phyloP scores from a whole-genome alignment of 2,329 filamentous ascomycete species.

The Blumeria hordei region DNA sequence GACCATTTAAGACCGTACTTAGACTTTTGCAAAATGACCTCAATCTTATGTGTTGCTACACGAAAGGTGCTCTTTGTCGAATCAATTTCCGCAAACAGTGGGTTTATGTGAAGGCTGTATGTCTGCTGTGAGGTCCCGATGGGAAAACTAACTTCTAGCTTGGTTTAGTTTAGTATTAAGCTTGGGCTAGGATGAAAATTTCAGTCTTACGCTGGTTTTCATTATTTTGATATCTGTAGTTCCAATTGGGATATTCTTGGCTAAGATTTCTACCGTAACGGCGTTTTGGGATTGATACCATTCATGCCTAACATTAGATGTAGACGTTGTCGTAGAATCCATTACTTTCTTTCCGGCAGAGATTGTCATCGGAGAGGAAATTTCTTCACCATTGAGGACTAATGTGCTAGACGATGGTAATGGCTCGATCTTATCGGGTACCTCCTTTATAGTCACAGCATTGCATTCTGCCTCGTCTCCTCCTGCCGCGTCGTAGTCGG shows the following conservation, averaged over 20 bases:
- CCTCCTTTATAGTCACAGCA: conserved; percentile 24
- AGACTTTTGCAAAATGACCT: conserved; percentile 48
- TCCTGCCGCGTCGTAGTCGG: conserved; percentile 23
- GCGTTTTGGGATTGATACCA: conserved; percentile 41
- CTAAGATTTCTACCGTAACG: conserved; percentile 39
- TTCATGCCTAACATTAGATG: conserved; percentile 38
- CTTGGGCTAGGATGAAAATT: conserved; percentile 3
- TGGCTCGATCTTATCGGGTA: conserved; percentile 18
- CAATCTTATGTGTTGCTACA: conserved; percentile 57
- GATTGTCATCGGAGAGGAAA: too few relatives aligned
- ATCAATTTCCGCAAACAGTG: conserved; percentile 43
- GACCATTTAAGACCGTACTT: conserved; percentile 21
- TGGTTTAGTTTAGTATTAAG: conserved; percentile 4
- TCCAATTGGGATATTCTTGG: conserved; percentile 36
- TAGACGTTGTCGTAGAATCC: conserved; percentile 14
- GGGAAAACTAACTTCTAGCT: conserved; percentile 34
- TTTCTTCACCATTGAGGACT: too few relatives aligned
- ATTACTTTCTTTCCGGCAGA: conserved; percentile 1
- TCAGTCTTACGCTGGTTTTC: conserved; percentile 7
- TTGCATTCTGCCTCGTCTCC: conserved; percentile 23
- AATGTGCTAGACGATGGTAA: not conserved
- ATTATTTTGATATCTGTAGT: conserved; percentile 23
- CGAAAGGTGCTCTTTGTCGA: conserved; percentile 31
- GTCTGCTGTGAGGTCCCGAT: conserved; percentile 22
- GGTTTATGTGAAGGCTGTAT: conserved; percentile 37